Evolutionary conservation across 2,329 filamentous ascomycete genomes (phyloP).

Genomic region (Fusarium verticillioides): DNA sequence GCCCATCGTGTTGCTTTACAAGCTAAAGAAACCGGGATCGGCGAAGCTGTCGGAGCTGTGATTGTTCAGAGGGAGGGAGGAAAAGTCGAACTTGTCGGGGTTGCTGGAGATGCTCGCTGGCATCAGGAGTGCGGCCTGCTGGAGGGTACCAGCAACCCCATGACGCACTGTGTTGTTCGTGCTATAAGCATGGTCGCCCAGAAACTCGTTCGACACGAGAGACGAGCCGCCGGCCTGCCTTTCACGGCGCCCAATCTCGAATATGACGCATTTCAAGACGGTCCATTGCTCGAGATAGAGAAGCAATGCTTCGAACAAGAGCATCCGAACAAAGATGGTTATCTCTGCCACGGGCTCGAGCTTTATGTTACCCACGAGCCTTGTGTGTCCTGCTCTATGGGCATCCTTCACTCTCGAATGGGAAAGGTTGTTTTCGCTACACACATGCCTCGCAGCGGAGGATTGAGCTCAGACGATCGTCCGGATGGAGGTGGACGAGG

Average conservation of each 20-base stretch:
- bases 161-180: conserved; percentile 81
- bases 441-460: conserved; percentile 83
- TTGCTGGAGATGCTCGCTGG: conserved; percentile 82
- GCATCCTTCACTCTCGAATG: conserved; percentile 92
- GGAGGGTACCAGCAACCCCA: conserved; percentile 71
- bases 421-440: conserved; percentile 83
- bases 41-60: conserved; percentile 78
- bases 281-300: conserved; percentile 76
- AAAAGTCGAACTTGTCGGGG: conserved; percentile 70
- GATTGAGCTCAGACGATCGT: conserved; percentile 80
- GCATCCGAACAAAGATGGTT: conserved; percentile 79
- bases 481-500: conserved; percentile 67
- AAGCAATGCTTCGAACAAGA: conserved; percentile 69
- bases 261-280: conserved; percentile 74
- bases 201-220: conserved; percentile 68
- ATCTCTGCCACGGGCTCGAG: conserved; percentile 93
- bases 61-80: conserved; percentile 72
- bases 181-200: conserved; percentile 86
- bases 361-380: conserved; percentile 96
- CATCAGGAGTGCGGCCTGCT: conserved; percentile 60
- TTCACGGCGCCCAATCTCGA: conserved; percentile 56
- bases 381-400: conserved; percentile 97
- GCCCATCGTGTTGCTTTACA: conserved; percentile 72
- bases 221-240: conserved; percentile 52
- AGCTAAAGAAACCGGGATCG: conserved; percentile 66